Evolutionary conservation across 495 filamentous ascomycete genomes (phyloP).

Genomic region (Zalerion maritima): DNA sequence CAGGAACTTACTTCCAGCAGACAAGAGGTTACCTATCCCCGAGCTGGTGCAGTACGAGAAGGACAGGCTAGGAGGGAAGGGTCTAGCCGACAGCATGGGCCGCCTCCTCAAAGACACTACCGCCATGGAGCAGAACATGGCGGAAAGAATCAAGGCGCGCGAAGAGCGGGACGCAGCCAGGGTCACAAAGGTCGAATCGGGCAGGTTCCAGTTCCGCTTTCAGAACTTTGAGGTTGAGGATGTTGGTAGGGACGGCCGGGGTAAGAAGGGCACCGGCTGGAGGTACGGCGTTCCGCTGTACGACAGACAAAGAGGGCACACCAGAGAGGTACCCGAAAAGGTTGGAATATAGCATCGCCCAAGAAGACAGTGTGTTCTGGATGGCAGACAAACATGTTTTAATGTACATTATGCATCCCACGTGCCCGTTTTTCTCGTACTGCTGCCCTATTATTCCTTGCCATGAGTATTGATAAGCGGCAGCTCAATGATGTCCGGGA

Average conservation of each 20-base stretch:
- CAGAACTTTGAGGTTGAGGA: slow-evolving; percentile 40
- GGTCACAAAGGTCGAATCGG: slow-evolving; percentile 30
- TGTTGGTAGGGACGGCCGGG: slow-evolving; percentile 33
- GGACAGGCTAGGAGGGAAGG: slow-evolving; percentile 24
- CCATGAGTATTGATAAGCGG: no score
- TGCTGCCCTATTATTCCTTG: no score
- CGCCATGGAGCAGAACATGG: slow-evolving; percentile 18
- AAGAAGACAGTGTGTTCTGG: no score
- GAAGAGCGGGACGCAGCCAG: slow-evolving; percentile 23
- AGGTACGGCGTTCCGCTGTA: slow-evolving; percentile 35
- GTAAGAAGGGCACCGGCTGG: slow-evolving; percentile 42
- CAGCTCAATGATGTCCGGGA: no score
- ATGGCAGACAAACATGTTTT: no score
- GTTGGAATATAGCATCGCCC: no score
- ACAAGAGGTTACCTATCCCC: slow-evolving; percentile 77
- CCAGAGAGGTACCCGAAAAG: no score
- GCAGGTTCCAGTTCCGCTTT: slow-evolving; percentile 68
- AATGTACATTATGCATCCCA: no score
- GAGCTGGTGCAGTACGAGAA: slow-evolving; percentile 56
- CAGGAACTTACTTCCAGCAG: slow-evolving; percentile 57
- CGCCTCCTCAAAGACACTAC: no score
- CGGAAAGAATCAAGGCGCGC: slow-evolving; percentile 26
- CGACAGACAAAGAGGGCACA: slow-evolving; percentile 28
- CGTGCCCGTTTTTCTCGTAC: no score
- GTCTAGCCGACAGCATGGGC: slow-evolving; percentile 14